These are phyloP conservation scores for Ustilago bromivora DNA, from an alignment of 1,284 basidiomycete genomes.

Conservation along the genomic window DNA sequence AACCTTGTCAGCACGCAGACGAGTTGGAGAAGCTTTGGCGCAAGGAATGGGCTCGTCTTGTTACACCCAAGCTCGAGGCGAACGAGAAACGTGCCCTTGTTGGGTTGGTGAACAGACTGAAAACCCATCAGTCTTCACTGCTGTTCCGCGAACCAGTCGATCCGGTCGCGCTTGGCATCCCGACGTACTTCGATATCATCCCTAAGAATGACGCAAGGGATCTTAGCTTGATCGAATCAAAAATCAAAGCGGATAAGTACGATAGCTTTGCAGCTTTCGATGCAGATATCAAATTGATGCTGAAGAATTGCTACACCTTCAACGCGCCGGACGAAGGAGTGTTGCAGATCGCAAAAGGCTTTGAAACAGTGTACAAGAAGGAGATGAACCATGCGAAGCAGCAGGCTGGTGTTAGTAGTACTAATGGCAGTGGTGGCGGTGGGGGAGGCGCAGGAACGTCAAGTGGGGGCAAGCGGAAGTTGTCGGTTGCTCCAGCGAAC, in stretches of 20 bases:
- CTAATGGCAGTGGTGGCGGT: constrained; percentile 7
- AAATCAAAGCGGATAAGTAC: constrained; percentile 85
- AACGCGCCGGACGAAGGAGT: constrained; percentile 85
- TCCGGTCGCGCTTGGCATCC: constrained; percentile 78
- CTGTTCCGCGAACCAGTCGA: constrained; percentile 77
- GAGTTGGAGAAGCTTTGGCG: constrained; percentile 84
- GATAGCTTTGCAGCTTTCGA: constrained; percentile 81
- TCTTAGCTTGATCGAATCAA: constrained; percentile 82
- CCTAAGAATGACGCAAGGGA: constrained; percentile 87
- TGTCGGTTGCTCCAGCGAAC: constrained; percentile 1
- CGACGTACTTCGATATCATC: constrained; percentile 85
- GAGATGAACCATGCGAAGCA: constrained; percentile 52
- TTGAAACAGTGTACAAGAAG: constrained; percentile 68
- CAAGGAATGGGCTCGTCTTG: constrained; percentile 84
- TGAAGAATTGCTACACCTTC: constrained; percentile 85
- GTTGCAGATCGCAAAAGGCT: constrained; percentile 71
- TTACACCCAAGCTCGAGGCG: constrained; percentile 80
- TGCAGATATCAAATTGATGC: constrained; percentile 85
- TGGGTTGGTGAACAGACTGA: constrained; percentile 76
- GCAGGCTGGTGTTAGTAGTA: constrained; percentile 27
- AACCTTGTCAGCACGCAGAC: constrained; percentile 78
- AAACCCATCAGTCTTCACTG: constrained; percentile 46
- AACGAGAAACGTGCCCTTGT: constrained; percentile 85
- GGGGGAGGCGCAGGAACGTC: not conserved
- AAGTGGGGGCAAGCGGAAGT: constrained; percentile 20